A percentile compares a stretch with the other conserved stretches of the same genome.
Evolutionary conservation across 176 grass and related monocot genomes (phyloP).

Genomic region (Thinopyrum elongatum): DNA sequence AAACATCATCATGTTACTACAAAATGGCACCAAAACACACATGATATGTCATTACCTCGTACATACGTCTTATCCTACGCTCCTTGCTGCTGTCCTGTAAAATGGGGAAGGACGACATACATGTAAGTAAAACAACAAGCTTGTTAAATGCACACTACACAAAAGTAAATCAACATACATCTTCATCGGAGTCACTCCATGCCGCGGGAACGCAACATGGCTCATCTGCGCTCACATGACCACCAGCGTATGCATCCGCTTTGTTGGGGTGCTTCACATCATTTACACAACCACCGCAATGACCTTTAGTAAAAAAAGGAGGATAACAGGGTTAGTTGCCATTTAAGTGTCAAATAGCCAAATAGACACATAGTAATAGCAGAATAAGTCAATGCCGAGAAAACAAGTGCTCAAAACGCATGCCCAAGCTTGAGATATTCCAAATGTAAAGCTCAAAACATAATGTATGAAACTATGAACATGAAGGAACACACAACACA

Average conservation of each 20-base stretch:
- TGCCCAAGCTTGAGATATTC: not conserved
- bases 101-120: not conserved
- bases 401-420: not conserved
- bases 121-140: not conserved
- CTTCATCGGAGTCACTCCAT: not conserved
- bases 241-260: not conserved
- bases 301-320: not conserved
- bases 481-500: not conserved
- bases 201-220: not conserved
- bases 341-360: not conserved
- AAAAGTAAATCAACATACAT: not conserved
- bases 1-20: too few relatives aligned
- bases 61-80: constrained; percentile 1
- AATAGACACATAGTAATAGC: not conserved
- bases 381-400: not conserved
- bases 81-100: not conserved
- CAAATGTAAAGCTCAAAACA: not conserved
- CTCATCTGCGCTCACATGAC: not conserved
- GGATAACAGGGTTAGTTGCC: not conserved
- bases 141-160: not conserved
- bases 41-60: not conserved
- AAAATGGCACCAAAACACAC: too few relatives aligned
- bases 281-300: not conserved
- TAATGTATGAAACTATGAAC: not conserved
- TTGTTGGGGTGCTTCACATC: not conserved